Evolutionary conservation across 352 stramenopile genomes (phyloP), one percentile per base, ranked within the genome.

Genomic region (Phytophthora kernoviae): DNA sequence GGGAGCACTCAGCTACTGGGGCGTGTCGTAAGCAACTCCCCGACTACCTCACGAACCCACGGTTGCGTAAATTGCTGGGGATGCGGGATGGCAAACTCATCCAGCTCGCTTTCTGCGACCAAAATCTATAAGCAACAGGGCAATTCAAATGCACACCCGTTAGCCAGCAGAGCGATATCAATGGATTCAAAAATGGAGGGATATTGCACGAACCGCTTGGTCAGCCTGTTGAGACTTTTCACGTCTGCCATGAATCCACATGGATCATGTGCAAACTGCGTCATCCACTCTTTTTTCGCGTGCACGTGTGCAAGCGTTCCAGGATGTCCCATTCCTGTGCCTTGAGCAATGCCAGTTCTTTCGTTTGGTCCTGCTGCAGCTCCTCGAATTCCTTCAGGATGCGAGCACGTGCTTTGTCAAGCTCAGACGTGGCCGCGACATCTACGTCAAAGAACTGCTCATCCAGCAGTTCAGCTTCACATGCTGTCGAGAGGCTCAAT

Each of bases 51-150:
- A 9, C 80, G 79, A 54, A 90, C 81, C 83, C 83, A 92, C 4
- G 81, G 79, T 61, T 92, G 83, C 18, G 69, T 69, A 51, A 92
- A 92, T 51, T 90, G 73, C 15, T 88, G 73, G 5, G 81, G 50
- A 37, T 77, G 73, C 0, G 81, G 83, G 11, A 90, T 62, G 36
- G 51, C 74, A 42, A 80, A 77, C 56, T 92, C 83, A 51, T 92
- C 81, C 6, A 79, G 72, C 58, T 87, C 80, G 6, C 72, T 71
- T 45, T 91, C 82, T 4, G 69, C 63, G 18, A 63, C 73, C 24
- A 91, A 68, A 54, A 91, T 77, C 75, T 87, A 20, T 15, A 30
- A 15, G 26, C 22, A 46, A 37, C 17, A n/a, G n/a, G n/a, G n/a
- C n/a, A n/a, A n/a, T n/a, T n/a, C n/a, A n/a, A n/a, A 45, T 24